Base-by-base conservation (phyloP, 495 filamentous ascomycete genomes). In the Penicillium cataractarum region DNA sequence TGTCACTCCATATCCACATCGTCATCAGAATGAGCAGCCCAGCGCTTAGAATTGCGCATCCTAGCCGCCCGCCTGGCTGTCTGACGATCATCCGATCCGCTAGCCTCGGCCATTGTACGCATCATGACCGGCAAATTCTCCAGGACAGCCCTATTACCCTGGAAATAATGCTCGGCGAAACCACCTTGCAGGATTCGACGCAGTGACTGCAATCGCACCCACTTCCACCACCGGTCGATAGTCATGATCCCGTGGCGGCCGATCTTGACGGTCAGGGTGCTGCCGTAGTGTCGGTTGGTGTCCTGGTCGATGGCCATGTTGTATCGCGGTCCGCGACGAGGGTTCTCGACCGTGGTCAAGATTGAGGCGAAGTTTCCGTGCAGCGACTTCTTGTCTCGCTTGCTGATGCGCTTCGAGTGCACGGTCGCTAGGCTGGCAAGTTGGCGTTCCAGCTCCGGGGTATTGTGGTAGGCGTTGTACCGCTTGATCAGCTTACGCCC, bases 221-320 rank as follows among this genome's bases (percentile, higher is more conserved):
- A 83, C 66, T 97, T 93, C 84, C 91, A 95, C 94, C 94, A 98
- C 40, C 85, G 87, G 68, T 97, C 91, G 57, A 98, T 92, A 60
- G 83, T 83, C 82, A 97, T 86, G 40, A 87, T 80, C 6, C 89
- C 87, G 60, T 86, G 84, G 27, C 85, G 83, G 60, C 91, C 86
- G 35, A 97, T 86, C 60, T 87, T 86, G 37, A 97, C 84, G 15
- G 84, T 90, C 75, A 95, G 79, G 22, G 92, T 84, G 64, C 88
- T 91, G 21, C 93, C 93, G 66, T 91, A 92, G 58, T 89, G 85
- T 21, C 81, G 81, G 42, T 89, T 89, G 0, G 85, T 89, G 27
- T 90, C 87, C n/a, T 89, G 82, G 61, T 90, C 83, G 57, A 92
- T 83, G 37, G 91, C 90, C 21, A 83, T 89, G 65, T 83, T 86